phyloP scores from a whole-genome alignment of 2,329 filamentous ascomycete species.

The Cordyceps militaris region DNA sequence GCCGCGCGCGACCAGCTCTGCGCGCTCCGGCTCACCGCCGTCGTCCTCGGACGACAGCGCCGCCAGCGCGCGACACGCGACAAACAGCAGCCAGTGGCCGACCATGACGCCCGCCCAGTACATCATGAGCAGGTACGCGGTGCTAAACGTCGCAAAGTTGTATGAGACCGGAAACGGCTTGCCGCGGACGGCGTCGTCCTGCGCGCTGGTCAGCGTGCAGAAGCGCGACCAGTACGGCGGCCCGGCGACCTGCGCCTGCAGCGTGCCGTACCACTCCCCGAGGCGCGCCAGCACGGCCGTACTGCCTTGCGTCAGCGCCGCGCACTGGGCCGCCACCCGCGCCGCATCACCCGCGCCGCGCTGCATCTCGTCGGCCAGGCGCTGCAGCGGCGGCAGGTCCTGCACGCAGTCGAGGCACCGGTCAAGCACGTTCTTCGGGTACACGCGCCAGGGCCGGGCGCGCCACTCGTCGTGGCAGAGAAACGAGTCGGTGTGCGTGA shows the following conservation, averaged over 20 bases:
- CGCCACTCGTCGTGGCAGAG: conserved; percentile 3
- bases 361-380: not conserved
- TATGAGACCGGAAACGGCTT: conserved; percentile 13
- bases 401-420: conserved; percentile 11
- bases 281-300: not conserved
- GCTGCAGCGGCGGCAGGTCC: conserved; percentile 8
- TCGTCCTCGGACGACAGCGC: not conserved
- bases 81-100: conserved; percentile 6
- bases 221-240: conserved; percentile 9
- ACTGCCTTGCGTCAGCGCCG: not conserved
- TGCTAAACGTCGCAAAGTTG: conserved; percentile 3
- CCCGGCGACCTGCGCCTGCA: not conserved
- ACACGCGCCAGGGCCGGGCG: conserved; percentile 8
- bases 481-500: conserved; percentile 7
- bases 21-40: not conserved
- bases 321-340: not conserved
- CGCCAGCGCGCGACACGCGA: conserved; percentile 3
- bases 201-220: not conserved
- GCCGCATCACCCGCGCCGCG: not conserved
- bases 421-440: conserved; percentile 12
- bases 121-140: conserved; percentile 11
- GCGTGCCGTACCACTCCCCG: not conserved
- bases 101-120: conserved; percentile 13
- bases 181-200: conserved; percentile 2
- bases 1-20: not conserved